Conservation (phyloP, 805 yeast genomes). For the Saccharomycopsis sp. region DNA sequence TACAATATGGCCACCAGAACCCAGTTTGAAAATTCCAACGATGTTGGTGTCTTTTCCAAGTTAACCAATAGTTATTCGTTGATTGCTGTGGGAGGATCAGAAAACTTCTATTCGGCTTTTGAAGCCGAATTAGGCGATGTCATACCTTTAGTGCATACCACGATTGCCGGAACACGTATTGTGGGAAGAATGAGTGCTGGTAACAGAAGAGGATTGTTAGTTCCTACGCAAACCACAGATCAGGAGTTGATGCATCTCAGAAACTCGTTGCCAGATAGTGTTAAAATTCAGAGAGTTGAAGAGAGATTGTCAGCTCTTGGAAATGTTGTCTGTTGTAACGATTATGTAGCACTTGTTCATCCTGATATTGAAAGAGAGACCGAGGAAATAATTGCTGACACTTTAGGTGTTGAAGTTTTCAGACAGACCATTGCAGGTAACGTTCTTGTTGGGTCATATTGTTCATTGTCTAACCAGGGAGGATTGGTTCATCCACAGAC, state of each 20-base stretch:
- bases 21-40: slow-evolving; percentile 79
- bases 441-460: slow-evolving; percentile 94
- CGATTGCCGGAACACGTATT: slow-evolving; percentile 97
- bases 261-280: slow-evolving; percentile 91
- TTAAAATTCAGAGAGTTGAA: slow-evolving; percentile 95
- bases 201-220: slow-evolving; percentile 93
- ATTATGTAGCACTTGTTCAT: slow-evolving; percentile 96
- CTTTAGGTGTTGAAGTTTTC: slow-evolving; percentile 96
- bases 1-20: slow-evolving; percentile 58
- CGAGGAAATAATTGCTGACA: slow-evolving; percentile 96
- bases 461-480: slow-evolving; percentile 93
- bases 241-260: slow-evolving; percentile 97
- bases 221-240: slow-evolving; percentile 96
- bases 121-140: slow-evolving; percentile 97
- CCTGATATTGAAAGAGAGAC: slow-evolving; percentile 99
- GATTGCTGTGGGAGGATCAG: slow-evolving; percentile 96
- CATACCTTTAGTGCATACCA: slow-evolving; percentile 92
- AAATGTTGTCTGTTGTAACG: slow-evolving; percentile 97
- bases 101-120: slow-evolving; percentile 82
- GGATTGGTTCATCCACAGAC: slow-evolving; percentile 98
- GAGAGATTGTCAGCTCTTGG: slow-evolving; percentile 96
- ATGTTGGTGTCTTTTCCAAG: slow-evolving; percentile 91
- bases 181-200: slow-evolving; percentile 98
- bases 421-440: slow-evolving; percentile 98
- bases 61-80: slow-evolving; percentile 93